These are phyloP conservation scores for Debaryomyces subglobosus DNA, from an alignment of 1,139 yeast genomes.

Conservation along the genomic window DNA sequence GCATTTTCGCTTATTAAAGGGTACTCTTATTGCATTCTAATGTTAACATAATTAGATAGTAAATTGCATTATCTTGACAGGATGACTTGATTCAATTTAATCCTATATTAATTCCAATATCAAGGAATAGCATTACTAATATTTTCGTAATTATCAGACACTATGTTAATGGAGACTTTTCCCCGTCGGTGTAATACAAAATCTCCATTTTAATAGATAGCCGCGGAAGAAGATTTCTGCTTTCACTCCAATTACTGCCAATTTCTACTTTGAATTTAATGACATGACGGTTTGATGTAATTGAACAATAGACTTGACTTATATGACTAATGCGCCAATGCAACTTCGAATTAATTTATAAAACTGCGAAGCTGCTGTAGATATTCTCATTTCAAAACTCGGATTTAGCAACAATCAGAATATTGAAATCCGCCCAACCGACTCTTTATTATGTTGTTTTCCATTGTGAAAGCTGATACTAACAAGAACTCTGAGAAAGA, in stretches of 20 bases:
- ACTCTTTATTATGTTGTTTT: not conserved
- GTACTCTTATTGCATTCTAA: too few relatives aligned
- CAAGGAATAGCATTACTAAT: too few relatives aligned
- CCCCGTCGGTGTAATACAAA: not conserved
- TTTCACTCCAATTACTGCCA: too few relatives aligned
- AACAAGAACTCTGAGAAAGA: not conserved
- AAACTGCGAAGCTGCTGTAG: not conserved
- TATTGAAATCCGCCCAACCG: not conserved
- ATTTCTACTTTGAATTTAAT: too few relatives aligned
- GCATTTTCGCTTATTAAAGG: too few relatives aligned
- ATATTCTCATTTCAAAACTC: not conserved
- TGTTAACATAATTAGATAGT: too few relatives aligned
- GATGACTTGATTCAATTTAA: too few relatives aligned
- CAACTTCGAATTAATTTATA: too few relatives aligned
- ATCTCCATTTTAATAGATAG: too few relatives aligned
- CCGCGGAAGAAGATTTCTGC: not conserved
- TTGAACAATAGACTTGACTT: not conserved
- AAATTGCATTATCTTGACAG: too few relatives aligned
- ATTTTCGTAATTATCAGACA: not conserved
- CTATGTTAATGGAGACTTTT: not conserved
- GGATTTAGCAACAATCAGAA: not conserved
- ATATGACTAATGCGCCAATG: not conserved
- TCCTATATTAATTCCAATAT: too few relatives aligned
- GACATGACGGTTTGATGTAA: not conserved
- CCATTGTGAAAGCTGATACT: not conserved